Evolutionary conservation across 1,284 basidiomycete genomes (phyloP), one percentile per base, ranked within the genome.

Genomic region (Ceratobasidium theobromae): DNA sequence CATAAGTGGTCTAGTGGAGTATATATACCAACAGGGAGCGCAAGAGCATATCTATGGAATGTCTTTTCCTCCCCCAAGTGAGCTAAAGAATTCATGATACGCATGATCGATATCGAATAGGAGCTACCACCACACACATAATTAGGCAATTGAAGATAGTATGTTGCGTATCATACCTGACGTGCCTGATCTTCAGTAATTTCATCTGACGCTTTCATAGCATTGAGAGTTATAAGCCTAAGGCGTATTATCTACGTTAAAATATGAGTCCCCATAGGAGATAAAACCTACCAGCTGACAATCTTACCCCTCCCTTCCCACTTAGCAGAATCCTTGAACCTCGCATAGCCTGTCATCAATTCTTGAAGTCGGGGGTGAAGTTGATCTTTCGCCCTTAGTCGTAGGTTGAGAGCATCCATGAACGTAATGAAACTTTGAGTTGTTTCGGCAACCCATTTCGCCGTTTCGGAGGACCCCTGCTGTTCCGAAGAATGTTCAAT

Each of bases 351-450:
- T 1, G 89, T 91, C 73, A 98, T 95, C 6, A 99, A 85, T 70
- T 98, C 95, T 72, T 96, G 93, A 49, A 99, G 76, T 69, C 98
- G 87, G 0, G 95, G 95, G 75, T 98, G 96, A 8, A 99, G 80
- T 74, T 98, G 95, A 75, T 99, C 97, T 75, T 99, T 99, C 2
- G 97, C 95, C 33, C 93, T 84, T 73, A 98, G 79, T 43, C 91
- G 88, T 67, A 98, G 82, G 75, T 96, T 96, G 53, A 98, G 82
- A 0, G 95, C 96, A 73, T 99, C 96, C 93, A 98, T 98, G 71
- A 99, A 95, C 0, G 96, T 98, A 73, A 99, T 99, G 72, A 98
- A 99, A 74, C 87, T 91, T 91, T 97, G 93, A 0, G 97, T 99
- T 3, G 95, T 98, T 76, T 98, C 95, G 3, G 96, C 96, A n/a